These are phyloP conservation scores for Fusarium torulosum DNA, from an alignment of 2,329 filamentous ascomycete genomes.

Conservation along the genomic window DNA sequence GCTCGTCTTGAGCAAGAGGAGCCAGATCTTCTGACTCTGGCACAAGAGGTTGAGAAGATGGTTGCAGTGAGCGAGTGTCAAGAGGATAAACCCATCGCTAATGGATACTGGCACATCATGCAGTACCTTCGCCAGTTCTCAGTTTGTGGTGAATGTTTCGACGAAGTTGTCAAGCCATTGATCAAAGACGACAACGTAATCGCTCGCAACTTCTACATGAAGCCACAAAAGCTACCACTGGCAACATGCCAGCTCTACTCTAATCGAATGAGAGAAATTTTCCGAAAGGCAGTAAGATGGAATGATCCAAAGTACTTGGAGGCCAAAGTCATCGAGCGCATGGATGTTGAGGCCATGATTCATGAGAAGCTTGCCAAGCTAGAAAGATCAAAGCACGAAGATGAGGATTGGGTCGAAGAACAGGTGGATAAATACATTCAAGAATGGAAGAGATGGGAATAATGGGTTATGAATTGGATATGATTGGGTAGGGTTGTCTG, in stretches of 20 bases:
- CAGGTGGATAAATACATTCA: conserved; percentile 63
- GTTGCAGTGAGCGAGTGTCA: conserved; percentile 72
- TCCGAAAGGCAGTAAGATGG: conserved; percentile 73
- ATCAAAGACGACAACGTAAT: conserved; percentile 66
- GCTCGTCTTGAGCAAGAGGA: conserved; percentile 59
- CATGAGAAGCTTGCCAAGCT: conserved; percentile 64
- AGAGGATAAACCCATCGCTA: conserved; percentile 71
- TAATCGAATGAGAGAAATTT: conserved; percentile 80
- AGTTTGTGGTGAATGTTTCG: conserved; percentile 89
- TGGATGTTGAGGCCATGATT: conserved; percentile 70
- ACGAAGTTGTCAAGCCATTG: conserved; percentile 80
- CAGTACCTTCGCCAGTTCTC: conserved; percentile 81
- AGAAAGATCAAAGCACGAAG: conserved; percentile 52
- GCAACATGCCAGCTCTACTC: conserved; percentile 85
- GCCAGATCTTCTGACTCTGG: conserved; percentile 71
- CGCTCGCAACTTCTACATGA: conserved; percentile 73
- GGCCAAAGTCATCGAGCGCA: conserved; percentile 67
- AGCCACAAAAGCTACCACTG: conserved; percentile 66
- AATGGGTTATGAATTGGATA: conserved; percentile 43
- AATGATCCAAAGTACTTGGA: conserved; percentile 76
- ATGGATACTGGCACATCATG: conserved; percentile 82
- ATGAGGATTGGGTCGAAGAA: conserved; percentile 56
- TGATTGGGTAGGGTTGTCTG: conserved; percentile 22
- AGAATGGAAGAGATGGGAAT: conserved; percentile 71
- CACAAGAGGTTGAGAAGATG: conserved; percentile 72